Evolutionary conservation across 202 grass and related monocot genomes (phyloP).

Genomic region (Sporobolus alterniflorus): DNA sequence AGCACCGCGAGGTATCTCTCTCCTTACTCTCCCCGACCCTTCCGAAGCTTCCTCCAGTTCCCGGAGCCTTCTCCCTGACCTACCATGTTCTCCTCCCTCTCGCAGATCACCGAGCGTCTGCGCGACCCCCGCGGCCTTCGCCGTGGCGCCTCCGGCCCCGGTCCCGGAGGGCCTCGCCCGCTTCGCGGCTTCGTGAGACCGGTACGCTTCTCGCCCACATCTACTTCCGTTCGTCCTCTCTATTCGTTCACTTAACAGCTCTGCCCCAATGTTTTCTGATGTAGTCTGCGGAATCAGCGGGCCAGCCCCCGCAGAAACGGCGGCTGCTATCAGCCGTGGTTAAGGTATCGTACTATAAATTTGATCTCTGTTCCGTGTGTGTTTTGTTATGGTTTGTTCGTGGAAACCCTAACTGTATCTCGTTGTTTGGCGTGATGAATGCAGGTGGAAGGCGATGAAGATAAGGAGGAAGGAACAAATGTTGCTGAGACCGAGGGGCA

Average conservation of each 20-base stretch:
- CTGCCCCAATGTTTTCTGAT: background rate
- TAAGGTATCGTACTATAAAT: slow-evolving; percentile 51
- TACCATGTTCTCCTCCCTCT: background rate
- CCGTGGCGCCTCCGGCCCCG: slow-evolving; percentile 40
- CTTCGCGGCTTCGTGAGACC: slow-evolving; percentile 71
- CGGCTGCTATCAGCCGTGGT: slow-evolving; percentile 83
- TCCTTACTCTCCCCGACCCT: background rate
- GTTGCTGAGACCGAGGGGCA: slow-evolving; percentile 13
- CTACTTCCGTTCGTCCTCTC: background rate
- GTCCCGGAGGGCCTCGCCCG: slow-evolving; percentile 41
- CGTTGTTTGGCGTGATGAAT: background rate
- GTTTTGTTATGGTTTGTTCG: background rate
- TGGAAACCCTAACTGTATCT: background rate
- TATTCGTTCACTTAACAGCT: background rate
- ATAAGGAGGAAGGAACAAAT: slow-evolving; percentile 27
- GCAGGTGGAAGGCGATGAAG: slow-evolving; percentile 54
- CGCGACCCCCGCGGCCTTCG: slow-evolving; percentile 89
- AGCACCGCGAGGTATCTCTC: slow-evolving; percentile 77
- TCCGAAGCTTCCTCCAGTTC: background rate
- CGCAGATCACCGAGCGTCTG: slow-evolving; percentile 92
- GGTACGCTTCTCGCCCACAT: slow-evolving; percentile 40
- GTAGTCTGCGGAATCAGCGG: slow-evolving; percentile 56
- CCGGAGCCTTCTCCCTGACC: slow-evolving; percentile 28
- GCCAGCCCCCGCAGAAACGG: slow-evolving; percentile 71
- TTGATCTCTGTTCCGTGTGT: background rate